These are phyloP conservation scores for Wickerhamiella slavikovae DNA, from an alignment of 805 yeast genomes.

Conservation along the genomic window DNA sequence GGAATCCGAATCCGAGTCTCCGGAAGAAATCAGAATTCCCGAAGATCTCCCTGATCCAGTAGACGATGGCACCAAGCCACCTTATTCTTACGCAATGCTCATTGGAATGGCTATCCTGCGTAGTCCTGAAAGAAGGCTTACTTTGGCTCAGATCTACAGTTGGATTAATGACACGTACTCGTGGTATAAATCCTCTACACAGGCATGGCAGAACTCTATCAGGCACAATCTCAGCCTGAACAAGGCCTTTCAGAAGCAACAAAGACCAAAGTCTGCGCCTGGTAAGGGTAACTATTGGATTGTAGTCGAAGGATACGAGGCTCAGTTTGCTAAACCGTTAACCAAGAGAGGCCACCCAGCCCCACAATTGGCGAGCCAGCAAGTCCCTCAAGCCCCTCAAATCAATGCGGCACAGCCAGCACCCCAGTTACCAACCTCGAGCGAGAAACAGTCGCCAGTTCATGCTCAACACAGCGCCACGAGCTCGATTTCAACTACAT, in stretches of 20 bases:
- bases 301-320: slow-evolving; percentile 64
- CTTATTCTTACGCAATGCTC: slow-evolving; percentile 80
- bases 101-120: slow-evolving; percentile 85
- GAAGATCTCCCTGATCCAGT: slow-evolving; percentile 21
- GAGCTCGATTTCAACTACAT: too few relatives aligned
- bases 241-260: slow-evolving; percentile 81
- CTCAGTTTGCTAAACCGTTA: slow-evolving; percentile 43
- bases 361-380: too few relatives aligned
- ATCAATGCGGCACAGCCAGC: too few relatives aligned
- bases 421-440: not conserved
- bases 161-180: slow-evolving; percentile 82
- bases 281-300: slow-evolving; percentile 78
- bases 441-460: not conserved
- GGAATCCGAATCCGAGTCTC: too few relatives aligned
- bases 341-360: slow-evolving; percentile 1
- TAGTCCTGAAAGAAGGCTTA: slow-evolving; percentile 49
- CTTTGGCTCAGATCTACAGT: slow-evolving; percentile 64
- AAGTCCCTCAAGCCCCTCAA: slow-evolving; percentile 5
- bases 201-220: slow-evolving; percentile 96
- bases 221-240: slow-evolving; percentile 84
- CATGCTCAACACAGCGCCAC: too few relatives aligned
- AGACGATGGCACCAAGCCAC: slow-evolving; percentile 61
- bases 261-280: slow-evolving; percentile 46
- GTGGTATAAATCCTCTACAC: slow-evolving; percentile 65
- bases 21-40: too few relatives aligned